Percentiles rank a stretch among this genome's conserved stretches.
Conservation (phyloP, 129 eudicot species). For the Tanacetum coccineum region DNA sequence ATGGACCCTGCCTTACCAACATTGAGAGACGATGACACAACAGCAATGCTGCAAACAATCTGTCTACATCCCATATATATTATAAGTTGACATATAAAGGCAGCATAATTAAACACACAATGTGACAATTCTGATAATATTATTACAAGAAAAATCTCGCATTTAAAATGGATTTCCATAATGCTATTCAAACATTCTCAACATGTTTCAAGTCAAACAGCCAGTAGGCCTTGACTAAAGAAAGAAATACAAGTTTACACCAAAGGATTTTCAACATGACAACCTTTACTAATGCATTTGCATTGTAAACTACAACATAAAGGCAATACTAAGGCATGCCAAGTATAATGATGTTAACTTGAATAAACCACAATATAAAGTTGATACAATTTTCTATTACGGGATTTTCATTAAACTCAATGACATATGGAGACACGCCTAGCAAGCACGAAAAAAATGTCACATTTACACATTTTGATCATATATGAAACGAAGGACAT, state of each 20-base stretch:
- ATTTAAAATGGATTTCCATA: neutral
- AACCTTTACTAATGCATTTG: neutral
- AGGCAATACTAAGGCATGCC: neutral
- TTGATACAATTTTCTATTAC: neutral
- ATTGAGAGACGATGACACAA: slow-evolving; percentile 81
- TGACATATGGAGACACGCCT: slow-evolving; percentile 1
- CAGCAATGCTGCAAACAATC: slow-evolving; percentile 85
- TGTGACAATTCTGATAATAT: neutral
- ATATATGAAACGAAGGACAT: no score
- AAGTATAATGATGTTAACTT: no score
- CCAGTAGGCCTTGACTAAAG: no score
- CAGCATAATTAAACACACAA: neutral
- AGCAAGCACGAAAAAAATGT: no score
- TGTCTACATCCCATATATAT: slow-evolving; percentile 31
- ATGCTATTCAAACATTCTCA: no score
- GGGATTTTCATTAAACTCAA: neutral
- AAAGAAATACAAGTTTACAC: no score
- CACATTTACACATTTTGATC: no score
- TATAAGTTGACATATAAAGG: slow-evolving; percentile 1
- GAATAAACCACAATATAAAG: neutral
- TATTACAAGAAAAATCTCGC: neutral
- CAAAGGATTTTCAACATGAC: no score
- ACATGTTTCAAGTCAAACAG: no score
- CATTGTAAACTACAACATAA: neutral
- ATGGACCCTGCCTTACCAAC: slow-evolving; percentile 94